Evolutionary conservation across 495 filamentous ascomycete genomes (phyloP).

Genomic region (Letharia lupina): DNA sequence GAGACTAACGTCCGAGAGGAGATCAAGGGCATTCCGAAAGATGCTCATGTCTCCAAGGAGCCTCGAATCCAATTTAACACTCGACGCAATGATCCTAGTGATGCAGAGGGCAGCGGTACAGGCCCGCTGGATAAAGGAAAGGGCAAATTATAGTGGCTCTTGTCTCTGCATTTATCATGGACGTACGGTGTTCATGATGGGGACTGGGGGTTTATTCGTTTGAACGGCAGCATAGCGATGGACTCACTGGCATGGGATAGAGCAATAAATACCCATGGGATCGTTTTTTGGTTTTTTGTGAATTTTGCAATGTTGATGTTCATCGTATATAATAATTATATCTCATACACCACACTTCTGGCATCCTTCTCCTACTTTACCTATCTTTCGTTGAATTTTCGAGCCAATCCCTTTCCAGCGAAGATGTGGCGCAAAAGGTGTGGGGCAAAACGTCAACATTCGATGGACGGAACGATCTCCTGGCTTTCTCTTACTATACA

Average conservation of each 20-base stretch:
- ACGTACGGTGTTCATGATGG: background rate
- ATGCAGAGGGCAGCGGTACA: constrained; percentile 7
- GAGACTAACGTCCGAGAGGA: constrained; percentile 24
- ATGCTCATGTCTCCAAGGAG: constrained; percentile 32
- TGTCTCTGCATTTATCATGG: background rate
- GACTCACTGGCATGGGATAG: background rate
- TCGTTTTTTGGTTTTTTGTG: background rate
- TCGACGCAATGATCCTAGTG: constrained; percentile 7
- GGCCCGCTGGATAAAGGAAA: constrained; percentile 23
- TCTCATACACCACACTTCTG: background rate
- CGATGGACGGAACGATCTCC: background rate
- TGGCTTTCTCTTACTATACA: constrained; percentile 2
- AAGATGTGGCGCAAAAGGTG: constrained; percentile 5
- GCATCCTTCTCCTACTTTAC: background rate
- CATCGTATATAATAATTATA: background rate
- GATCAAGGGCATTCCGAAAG: constrained; percentile 43
- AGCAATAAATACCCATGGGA: background rate
- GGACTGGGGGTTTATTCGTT: background rate
- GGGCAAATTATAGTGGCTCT: constrained; percentile 16
- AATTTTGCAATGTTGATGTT: too few species aligned
- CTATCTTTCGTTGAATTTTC: background rate
- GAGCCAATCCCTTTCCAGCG: background rate
- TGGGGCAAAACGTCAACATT: constrained; percentile 8
- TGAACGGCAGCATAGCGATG: background rate
- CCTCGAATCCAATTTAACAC: constrained; percentile 16